Conservation (phyloP, 176 grass and related monocot species). For the Aegilops sharonensis region DNA sequence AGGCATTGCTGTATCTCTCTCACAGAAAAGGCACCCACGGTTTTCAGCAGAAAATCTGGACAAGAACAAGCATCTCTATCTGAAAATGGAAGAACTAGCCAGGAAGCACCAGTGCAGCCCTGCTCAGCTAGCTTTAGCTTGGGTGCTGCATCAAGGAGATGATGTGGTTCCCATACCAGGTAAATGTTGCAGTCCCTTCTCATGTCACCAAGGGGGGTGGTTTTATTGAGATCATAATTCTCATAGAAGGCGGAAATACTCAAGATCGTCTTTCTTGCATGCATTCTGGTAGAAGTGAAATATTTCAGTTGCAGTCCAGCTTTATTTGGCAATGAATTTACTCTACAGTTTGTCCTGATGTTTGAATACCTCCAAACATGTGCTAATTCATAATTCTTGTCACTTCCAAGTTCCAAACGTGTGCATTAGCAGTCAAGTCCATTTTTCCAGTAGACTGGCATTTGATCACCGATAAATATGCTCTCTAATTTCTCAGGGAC, state of each 20-base stretch:
- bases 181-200: slow-evolving; percentile 20
- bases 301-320: not conserved
- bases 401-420: not conserved
- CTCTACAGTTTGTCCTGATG: not conserved
- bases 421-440: not conserved
- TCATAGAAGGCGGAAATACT: not conserved
- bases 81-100: slow-evolving; percentile 44
- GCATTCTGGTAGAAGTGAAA: not conserved
- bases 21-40: slow-evolving; percentile 53
- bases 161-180: slow-evolving; percentile 81
- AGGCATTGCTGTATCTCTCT: not conserved
- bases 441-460: not conserved
- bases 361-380: not conserved
- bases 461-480: slow-evolving; percentile 8
- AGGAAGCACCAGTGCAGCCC: slow-evolving; percentile 64
- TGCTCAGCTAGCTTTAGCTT: slow-evolving; percentile 66
- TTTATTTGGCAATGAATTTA: not conserved
- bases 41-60: slow-evolving; percentile 59
- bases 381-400: not conserved
- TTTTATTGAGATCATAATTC: not conserved
- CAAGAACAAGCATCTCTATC: slow-evolving; percentile 62
- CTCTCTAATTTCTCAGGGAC: slow-evolving; percentile 44
- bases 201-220: not conserved
- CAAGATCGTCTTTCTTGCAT: not conserved
- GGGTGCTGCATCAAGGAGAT: slow-evolving; percentile 73